Base-by-base conservation (phyloP, 257 asterid species). In the Nicotiana attenuata region DNA sequence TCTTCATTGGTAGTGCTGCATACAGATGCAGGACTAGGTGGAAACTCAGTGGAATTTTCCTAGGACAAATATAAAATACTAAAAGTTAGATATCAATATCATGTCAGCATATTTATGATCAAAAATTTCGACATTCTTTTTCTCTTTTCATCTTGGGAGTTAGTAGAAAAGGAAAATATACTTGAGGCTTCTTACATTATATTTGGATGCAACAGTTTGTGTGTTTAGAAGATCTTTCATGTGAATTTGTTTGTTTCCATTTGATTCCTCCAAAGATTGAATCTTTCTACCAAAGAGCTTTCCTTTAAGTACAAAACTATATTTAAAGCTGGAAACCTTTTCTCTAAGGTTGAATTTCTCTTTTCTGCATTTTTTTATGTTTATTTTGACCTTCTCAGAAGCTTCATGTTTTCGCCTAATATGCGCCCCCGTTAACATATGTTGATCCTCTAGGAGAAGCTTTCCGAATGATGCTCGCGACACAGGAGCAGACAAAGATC, bases 11-110 rank as follows among this genome's bases (percentile, higher is more conserved):
- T 75, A 71, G 89, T 94, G 85, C 98, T 96, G 87, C 97, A 93
- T 35, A 92, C 93, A 35, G 99, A 94, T 84, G 98, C 99, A 41
- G 99, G 99, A 89, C 99, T 96, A 75, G 99, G 98, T 82, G 99
- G 99, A 78, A 96, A 98, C 90, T 96, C 98, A 6, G 98, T 94
- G 50, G 88, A 91, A 81, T 96, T 89, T 79, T 95, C 98, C 99
- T 94, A 81, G 26, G 88, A 84, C 45, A 35, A 83, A 29, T 22
- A 75, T 79, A 5, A 65, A 3, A 69, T 41, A 69, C 6, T n/a
- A 38, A 20, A 38, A 45, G 33, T 45, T 45, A 71, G 16, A 69
- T 11, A 69, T 41, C 33, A 1, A 41, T 69, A 69, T 0, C 57
- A 38, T 68, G 35, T 67, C 76, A 67, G 17, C 33, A 24, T 24